Base-by-base conservation (phyloP, 2,329 filamentous ascomycete genomes). In the Metarhizium album region DNA sequence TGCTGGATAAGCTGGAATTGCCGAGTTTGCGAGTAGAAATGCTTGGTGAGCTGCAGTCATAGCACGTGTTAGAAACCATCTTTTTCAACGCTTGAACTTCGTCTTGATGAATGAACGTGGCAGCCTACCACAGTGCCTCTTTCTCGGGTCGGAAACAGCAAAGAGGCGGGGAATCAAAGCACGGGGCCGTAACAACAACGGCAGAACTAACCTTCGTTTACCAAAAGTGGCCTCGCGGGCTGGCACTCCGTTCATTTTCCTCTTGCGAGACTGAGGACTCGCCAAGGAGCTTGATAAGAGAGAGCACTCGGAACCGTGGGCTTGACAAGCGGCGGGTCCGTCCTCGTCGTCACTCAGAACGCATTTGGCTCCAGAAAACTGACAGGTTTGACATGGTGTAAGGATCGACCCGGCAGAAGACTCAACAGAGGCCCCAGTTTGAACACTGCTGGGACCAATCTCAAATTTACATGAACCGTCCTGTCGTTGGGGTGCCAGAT, bases 251-350 rank as follows among this genome's bases (percentile, higher is more conserved):
- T 84, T 80, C 55, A 87, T 70, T 72, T 90, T 91, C 64, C 88
- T 79, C 73, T 93, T 93, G 59, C 87, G 80, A 52, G 85, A 83
- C 62, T 83, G 82, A 23, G 87, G 87, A 65, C 49, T 52, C 35
- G 49, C 29, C 9, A 53, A 40, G 6, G 49, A 47, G 31, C 85
- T 88, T 57, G 84, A 82, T 47, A 83, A 75, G 64, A 90, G 82
- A 42, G 87, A 90, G 68, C 87, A 93, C 58, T 88, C 83, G 63
- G 87, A 80, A 60, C 83, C 84, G 67, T 84, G 83, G 64, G 84
- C 82, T 64, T 87, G 84, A 68, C 88, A 94, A 55, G 87, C 75
- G 55, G 88, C 78, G 67, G 88, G 93, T 57, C 77, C 73, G 59
- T 86, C 81, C 57, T 84, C 84, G 64, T 91, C 86, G 63, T 89